Evolutionary conservation across 495 filamentous ascomycete species (phyloP).

Genomic region (Tuber melanosporum): DNA sequence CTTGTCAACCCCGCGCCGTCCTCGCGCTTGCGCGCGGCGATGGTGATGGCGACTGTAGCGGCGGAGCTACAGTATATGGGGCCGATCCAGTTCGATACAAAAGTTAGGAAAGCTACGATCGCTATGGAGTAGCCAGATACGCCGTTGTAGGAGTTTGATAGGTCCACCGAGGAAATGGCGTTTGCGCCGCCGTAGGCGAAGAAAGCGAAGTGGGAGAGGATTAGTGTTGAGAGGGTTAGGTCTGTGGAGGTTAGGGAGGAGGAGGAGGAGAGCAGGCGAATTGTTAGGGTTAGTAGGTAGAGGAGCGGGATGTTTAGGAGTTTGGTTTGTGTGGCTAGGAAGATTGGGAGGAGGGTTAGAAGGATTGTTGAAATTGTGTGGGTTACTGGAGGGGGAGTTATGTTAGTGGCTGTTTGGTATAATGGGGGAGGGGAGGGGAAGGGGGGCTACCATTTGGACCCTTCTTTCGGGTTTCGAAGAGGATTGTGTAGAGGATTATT

Average conservation of each 20-base stretch:
- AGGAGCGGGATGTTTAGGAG: conserved; percentile 78
- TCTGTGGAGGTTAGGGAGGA: conserved; percentile 51
- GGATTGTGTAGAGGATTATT: conserved; percentile 44
- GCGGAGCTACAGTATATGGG: conserved; percentile 77
- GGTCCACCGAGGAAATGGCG: conserved; percentile 79
- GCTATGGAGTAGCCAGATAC: conserved; percentile 60
- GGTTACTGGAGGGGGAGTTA: not conserved
- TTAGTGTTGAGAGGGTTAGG: conserved; percentile 56
- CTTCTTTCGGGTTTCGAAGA: conserved; percentile 24
- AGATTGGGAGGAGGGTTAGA: conserved; percentile 55
- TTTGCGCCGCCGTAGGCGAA: conserved; percentile 91
- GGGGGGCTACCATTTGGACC: conserved; percentile 33
- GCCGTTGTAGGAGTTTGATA: conserved; percentile 79
- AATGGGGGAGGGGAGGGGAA: not conserved
- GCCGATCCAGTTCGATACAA: conserved; percentile 84
- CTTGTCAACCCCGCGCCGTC: conserved; percentile 40
- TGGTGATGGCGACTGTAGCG: conserved; percentile 51
- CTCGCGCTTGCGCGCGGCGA: conserved; percentile 46
- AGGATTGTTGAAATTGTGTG: conserved; percentile 42
- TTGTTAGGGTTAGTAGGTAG: conserved; percentile 47
- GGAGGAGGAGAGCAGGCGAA: conserved; percentile 44
- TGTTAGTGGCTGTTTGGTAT: conserved; percentile 12
- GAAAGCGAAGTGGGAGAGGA: conserved; percentile 70
- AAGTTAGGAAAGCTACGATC: conserved; percentile 71
- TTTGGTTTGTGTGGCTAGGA: conserved; percentile 80